Percentiles rank a stretch among this genome's conserved stretches.
Evolutionary conservation across 148 eudicot genomes (phyloP).

Genomic region (Rhododendron ferrugineum): DNA sequence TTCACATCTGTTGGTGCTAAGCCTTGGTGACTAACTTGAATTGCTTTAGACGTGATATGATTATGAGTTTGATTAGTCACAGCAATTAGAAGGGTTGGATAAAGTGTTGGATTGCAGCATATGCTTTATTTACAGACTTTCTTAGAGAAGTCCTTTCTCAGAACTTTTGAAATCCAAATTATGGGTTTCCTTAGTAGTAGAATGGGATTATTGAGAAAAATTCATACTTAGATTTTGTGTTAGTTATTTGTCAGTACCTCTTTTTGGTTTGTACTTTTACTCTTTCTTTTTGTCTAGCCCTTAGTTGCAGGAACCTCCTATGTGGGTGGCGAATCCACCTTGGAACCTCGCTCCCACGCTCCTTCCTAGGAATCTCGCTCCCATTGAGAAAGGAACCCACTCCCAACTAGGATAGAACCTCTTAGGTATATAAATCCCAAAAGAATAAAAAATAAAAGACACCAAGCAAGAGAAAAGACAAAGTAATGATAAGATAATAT

Average conservation of each 20-base stretch:
- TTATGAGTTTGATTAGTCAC: neutral
- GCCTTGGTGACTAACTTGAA: neutral
- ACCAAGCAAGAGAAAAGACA: too few species aligned
- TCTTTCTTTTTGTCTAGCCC: neutral
- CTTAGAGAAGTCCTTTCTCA: neutral
- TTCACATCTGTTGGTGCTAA: neutral
- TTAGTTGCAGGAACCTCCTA: too few species aligned
- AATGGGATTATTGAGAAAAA: neutral
- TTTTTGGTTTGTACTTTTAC: neutral
- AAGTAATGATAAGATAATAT: too few species aligned
- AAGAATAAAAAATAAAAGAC: too few species aligned
- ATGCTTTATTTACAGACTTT: neutral
- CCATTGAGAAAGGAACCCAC: too few species aligned
- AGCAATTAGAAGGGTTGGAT: neutral
- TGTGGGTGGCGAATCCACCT: too few species aligned
- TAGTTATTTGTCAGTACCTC: neutral
- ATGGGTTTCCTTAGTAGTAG: neutral
- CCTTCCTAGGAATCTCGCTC: too few species aligned
- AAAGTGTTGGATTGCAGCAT: neutral
- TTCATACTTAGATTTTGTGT: neutral
- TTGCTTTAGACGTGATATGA: neutral
- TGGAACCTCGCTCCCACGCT: too few species aligned
- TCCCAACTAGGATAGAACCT: too few species aligned
- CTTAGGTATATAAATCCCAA: too few species aligned
- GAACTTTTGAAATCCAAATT: neutral